These are phyloP conservation scores for Corymbia calophylla DNA, from an alignment of 441 rosid species.

Conservation along the genomic window DNA sequence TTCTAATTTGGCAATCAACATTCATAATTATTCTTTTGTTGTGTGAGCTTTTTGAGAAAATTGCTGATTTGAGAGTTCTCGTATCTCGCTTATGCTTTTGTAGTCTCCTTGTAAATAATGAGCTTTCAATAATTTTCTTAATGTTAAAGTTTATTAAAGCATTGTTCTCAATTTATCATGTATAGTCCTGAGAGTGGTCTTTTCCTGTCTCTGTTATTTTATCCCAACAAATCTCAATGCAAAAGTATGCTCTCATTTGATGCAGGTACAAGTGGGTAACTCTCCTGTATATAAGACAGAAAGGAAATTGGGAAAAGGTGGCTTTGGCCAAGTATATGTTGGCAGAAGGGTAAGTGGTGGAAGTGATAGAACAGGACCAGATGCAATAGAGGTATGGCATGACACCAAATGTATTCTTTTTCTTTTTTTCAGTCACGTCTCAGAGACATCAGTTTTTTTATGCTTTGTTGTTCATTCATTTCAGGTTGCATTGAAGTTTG, in stretches of 20 bases:
- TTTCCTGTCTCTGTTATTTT: not conserved
- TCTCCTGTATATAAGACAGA: slow-evolving; percentile 87
- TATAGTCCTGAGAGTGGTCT: not conserved
- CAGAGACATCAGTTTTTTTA: not conserved
- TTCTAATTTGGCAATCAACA: not conserved
- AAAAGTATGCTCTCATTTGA: not conserved
- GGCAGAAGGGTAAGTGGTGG: slow-evolving; percentile 87
- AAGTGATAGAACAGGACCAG: slow-evolving; percentile 72
- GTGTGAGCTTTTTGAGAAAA: not conserved
- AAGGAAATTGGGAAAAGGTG: slow-evolving; percentile 94
- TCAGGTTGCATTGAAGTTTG: slow-evolving; percentile 92
- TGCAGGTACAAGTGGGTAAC: slow-evolving; percentile 73
- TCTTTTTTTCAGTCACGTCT: not conserved
- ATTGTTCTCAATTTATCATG: not conserved
- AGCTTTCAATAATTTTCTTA: not conserved
- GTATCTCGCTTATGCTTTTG: not conserved
- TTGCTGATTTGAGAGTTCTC: not conserved
- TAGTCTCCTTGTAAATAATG: not conserved
- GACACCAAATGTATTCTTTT: not conserved
- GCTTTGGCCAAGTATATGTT: slow-evolving; percentile 95
- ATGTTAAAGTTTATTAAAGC: not conserved
- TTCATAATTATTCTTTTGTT: not conserved
- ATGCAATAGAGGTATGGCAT: slow-evolving; percentile 75
- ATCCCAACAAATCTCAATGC: not conserved
- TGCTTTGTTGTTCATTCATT: not conserved